Evolutionary conservation across 2,329 filamentous ascomycete genomes (phyloP).

Genomic region (Ophiocordyceps unilateralis): DNA sequence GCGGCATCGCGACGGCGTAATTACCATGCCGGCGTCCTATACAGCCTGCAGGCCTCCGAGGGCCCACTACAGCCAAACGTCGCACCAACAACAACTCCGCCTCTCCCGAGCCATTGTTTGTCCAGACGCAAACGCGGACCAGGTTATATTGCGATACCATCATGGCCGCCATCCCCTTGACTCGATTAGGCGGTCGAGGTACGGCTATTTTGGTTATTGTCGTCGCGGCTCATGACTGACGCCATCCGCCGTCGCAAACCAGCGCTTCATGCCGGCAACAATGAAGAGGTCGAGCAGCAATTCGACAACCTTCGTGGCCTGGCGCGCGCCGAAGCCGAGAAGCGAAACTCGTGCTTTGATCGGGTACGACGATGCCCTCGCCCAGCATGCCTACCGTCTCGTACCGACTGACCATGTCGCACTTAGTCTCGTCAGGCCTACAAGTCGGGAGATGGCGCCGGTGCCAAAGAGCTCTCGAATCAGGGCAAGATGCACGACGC

Average conservation of each 20-base stretch:
- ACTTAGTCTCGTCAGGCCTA: conserved; percentile 74
- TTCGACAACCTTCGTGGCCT: conserved; percentile 81
- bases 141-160: too few species aligned
- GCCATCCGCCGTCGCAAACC: conserved; percentile 1
- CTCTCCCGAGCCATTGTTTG: too few species aligned
- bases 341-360: conserved; percentile 64
- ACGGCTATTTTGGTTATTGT: conserved; percentile 5
- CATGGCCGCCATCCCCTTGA: conserved; percentile 22
- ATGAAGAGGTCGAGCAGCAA: conserved; percentile 57
- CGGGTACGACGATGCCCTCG: conserved; percentile 27
- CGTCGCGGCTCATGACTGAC: conserved; percentile 1
- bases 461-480: conserved; percentile 69
- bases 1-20: too few species aligned
- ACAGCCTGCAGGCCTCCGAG: too few species aligned
- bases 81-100: too few species aligned
- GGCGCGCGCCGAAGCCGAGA: conserved; percentile 62
- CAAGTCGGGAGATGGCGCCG: conserved; percentile 60
- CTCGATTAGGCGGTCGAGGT: conserved; percentile 23
- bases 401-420: background rate
- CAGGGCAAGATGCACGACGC: conserved; percentile 72
- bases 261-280: conserved; percentile 63
- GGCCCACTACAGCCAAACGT: too few species aligned
- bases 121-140: too few species aligned
- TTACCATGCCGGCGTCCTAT: too few species aligned
- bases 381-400: background rate